Conservation (phyloP, 2,329 filamentous ascomycete genomes). For the Zymoseptoria ardabiliae region DNA sequence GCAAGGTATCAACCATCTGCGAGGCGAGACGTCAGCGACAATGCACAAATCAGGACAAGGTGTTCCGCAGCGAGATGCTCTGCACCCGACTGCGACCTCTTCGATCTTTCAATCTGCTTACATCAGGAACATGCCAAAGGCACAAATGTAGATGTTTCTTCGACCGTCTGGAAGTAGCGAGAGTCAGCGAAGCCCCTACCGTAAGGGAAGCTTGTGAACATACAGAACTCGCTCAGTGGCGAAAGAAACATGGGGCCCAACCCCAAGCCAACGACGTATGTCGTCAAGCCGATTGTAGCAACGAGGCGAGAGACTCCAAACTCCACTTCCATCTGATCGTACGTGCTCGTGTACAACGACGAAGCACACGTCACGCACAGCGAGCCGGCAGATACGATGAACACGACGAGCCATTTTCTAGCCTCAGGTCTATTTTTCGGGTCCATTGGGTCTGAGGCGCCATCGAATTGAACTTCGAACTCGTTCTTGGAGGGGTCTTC, state of each 20-base stretch:
- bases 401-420: conserved; percentile 74
- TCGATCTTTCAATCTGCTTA: conserved; percentile 45
- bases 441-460: conserved; percentile 63
- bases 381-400: conserved; percentile 65
- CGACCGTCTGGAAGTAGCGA: conserved; percentile 41
- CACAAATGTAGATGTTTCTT: conserved; percentile 58
- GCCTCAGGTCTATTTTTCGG: conserved; percentile 59
- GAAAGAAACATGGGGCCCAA: conserved; percentile 50
- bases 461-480: conserved; percentile 70
- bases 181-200: not conserved
- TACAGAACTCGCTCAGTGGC: conserved; percentile 60
- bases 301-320: conserved; percentile 65
- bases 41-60: not conserved
- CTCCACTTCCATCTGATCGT: conserved; percentile 65
- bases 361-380: conserved; percentile 80
- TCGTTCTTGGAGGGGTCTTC: conserved; percentile 30
- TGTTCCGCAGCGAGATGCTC: not conserved
- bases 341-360: conserved; percentile 60
- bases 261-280: conserved; percentile 66
- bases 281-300: conserved; percentile 71
- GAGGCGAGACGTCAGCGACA: not conserved
- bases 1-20: conserved; percentile 48
- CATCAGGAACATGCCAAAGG: conserved; percentile 57
- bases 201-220: not conserved
- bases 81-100: conserved; percentile 36